Evolutionary conservation across 768 basidiomycete genomes (phyloP).

Genomic region (Boletus speciosus): DNA sequence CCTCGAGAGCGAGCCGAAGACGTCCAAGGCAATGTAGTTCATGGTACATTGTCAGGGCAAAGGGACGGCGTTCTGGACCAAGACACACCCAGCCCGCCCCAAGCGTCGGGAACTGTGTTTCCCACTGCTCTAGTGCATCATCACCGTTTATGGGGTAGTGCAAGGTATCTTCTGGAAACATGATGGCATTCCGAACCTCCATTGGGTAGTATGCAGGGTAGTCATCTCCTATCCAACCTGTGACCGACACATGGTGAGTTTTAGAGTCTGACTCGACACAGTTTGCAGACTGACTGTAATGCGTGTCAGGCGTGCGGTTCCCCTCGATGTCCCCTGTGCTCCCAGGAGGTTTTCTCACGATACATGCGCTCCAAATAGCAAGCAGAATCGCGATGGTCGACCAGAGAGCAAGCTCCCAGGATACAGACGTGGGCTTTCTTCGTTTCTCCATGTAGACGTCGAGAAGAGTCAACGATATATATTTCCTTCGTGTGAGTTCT

Average conservation of each 20-base stretch:
- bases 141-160: slow-evolving; percentile 25
- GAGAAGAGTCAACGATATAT: background rate
- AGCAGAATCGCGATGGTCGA: slow-evolving; percentile 16
- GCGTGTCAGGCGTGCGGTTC: background rate
- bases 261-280: background rate
- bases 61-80: slow-evolving; percentile 29
- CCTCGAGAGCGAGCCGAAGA: slow-evolving; percentile 24
- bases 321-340: background rate
- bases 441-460: slow-evolving; percentile 11
- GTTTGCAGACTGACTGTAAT: slow-evolving; percentile 16
- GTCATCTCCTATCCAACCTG: slow-evolving; percentile 28
- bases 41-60: slow-evolving; percentile 37
- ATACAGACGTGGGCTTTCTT: background rate
- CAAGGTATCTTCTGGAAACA: slow-evolving; percentile 27
- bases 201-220: slow-evolving; percentile 26
- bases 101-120: slow-evolving; percentile 20
- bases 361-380: slow-evolving; percentile 18
- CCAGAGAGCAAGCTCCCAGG: slow-evolving; percentile 24
- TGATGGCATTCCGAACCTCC: slow-evolving; percentile 17
- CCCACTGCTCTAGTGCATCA: slow-evolving; percentile 20
- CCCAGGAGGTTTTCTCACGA: background rate
- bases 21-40: slow-evolving; percentile 36
- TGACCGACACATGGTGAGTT: background rate
- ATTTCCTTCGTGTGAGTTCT: background rate
- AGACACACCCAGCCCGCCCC: slow-evolving; percentile 25